Conservation (phyloP, 1,139 yeast species). For the Hanseniaspora uvarum region DNA sequence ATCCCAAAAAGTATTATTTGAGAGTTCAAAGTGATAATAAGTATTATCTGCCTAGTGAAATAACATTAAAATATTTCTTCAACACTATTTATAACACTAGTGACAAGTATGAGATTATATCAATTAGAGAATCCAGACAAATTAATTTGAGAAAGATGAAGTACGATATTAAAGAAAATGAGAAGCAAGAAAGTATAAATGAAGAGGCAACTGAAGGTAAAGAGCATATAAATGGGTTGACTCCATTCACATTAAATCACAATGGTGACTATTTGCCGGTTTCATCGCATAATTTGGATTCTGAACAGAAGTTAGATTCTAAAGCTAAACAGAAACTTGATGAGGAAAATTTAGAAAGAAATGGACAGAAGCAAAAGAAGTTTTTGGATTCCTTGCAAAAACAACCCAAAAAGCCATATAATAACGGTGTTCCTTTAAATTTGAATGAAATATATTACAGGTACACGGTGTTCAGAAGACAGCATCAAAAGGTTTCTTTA, state of each 20-base stretch:
- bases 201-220: conserved; percentile 21
- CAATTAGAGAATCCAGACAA: conserved; percentile 29
- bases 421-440: conserved; percentile 11
- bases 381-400: conserved; percentile 16
- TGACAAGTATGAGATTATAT: conserved; percentile 26
- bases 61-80: neutral
- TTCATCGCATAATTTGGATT: neutral
- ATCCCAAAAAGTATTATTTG: conserved; percentile 9
- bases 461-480: conserved; percentile 80
- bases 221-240: conserved; percentile 23
- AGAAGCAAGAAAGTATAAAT: conserved; percentile 29
- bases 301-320: neutral
- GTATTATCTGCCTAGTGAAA: neutral
- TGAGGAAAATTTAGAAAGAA: neutral
- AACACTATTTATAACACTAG: conserved; percentile 18
- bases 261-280: conserved; percentile 22
- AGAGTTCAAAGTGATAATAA: neutral
- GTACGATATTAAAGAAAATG: conserved; percentile 21
- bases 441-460: conserved; percentile 37
- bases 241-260: conserved; percentile 28
- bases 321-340: neutral
- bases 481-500: conserved; percentile 57
- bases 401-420: conserved; percentile 18
- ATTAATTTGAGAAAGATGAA: conserved; percentile 26
- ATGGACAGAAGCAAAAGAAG: neutral